Evolutionary conservation across 108 stramenopile species (phyloP).

Genomic region (Nitzschia putrida): DNA sequence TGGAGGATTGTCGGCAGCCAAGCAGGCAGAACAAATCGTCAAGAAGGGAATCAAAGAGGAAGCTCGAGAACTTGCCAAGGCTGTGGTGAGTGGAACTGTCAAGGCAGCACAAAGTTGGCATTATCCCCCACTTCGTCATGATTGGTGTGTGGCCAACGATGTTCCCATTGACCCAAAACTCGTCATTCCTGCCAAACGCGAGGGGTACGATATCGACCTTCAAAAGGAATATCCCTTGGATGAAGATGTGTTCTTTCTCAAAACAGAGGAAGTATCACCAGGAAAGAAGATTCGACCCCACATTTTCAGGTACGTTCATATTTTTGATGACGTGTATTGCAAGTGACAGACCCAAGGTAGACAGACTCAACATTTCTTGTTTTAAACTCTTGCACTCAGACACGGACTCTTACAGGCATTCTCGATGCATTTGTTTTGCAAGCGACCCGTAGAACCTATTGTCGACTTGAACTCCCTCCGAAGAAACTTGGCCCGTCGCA

Average conservation of each 20-base stretch:
- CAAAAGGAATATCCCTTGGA: slow-evolving; percentile 74
- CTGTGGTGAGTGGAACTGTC: slow-evolving; percentile 72
- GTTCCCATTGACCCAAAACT: slow-evolving; percentile 38
- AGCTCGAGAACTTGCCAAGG: slow-evolving; percentile 72
- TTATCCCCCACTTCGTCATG: slow-evolving; percentile 87
- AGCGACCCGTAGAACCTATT: slow-evolving; percentile 93
- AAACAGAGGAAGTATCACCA: slow-evolving; percentile 59
- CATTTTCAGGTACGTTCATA: slow-evolving; percentile 64
- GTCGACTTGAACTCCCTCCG: slow-evolving; percentile 82
- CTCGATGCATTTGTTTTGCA: slow-evolving; percentile 95
- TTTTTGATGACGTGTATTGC: background rate
- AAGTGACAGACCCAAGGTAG: background rate
- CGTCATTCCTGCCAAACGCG: slow-evolving; percentile 28
- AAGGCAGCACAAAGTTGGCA: slow-evolving; percentile 90
- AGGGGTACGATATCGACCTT: slow-evolving; percentile 79
- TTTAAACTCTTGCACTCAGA: slow-evolving; percentile 28
- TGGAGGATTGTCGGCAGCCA: slow-evolving; percentile 76
- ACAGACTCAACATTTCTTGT: background rate
- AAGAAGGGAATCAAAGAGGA: slow-evolving; percentile 70
- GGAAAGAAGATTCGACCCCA: slow-evolving; percentile 83
- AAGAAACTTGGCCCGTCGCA: slow-evolving; percentile 82
- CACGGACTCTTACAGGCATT: slow-evolving; percentile 92
- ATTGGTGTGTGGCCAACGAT: slow-evolving; percentile 65
- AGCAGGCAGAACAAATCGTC: slow-evolving; percentile 74
- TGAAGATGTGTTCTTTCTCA: slow-evolving; percentile 75